Base-by-base conservation (phyloP, 1,139 yeast genomes). In the Candida tunisiensis region DNA sequence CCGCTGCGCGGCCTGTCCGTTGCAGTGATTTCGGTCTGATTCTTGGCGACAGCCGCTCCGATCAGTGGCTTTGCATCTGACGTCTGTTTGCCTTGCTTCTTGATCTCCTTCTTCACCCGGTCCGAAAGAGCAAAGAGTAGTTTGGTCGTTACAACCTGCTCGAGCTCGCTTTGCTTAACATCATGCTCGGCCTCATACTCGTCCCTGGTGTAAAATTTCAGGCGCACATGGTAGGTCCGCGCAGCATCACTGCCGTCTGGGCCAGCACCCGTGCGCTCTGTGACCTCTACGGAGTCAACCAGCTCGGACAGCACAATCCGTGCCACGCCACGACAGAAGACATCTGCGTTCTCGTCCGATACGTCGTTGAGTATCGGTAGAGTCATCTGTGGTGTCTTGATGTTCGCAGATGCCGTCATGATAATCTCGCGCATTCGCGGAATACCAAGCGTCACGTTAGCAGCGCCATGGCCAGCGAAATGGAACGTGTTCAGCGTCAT, bases 401-500 rank as follows among this genome's bases (percentile, higher is more conserved):
- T 91, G 31, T 79, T 61, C 13, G 94, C 72, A 33, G 94, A 80
- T 8, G 98, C 99, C 11, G 98, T 91, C 98, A 91, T 91, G 50
- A 91, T 85, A 50, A 91, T 91, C 69, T 91, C 99, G 69, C 99
- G 77, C 85, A 91, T 75, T 71, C 99, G 94, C 27, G 99, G 99
- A 50, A 91, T 91, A 77, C 99, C 99, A 48, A 91, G 67, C 1
- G 99, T 91, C 40, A 91, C 99, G 56, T 91, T 91, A 27, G 98
- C 98, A 33, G 98, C 99, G 70, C 99, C 99, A 60, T 91, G 98
- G 53, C 99, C 99, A 42, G 99, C 99, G 49, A 91, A 91, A 62
- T 91, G 99, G 92, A 91, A 91, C 30, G 99, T 91, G 55, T 91
- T 91, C 48, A 91, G 69, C 13, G 99, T 91, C 99, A 91, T 91